A percentile compares a stretch with the other conserved stretches of the same genome.
These are phyloP conservation scores for Mytilinidion resinicola DNA, from an alignment of 495 filamentous ascomycete genomes.

Conservation along the genomic window DNA sequence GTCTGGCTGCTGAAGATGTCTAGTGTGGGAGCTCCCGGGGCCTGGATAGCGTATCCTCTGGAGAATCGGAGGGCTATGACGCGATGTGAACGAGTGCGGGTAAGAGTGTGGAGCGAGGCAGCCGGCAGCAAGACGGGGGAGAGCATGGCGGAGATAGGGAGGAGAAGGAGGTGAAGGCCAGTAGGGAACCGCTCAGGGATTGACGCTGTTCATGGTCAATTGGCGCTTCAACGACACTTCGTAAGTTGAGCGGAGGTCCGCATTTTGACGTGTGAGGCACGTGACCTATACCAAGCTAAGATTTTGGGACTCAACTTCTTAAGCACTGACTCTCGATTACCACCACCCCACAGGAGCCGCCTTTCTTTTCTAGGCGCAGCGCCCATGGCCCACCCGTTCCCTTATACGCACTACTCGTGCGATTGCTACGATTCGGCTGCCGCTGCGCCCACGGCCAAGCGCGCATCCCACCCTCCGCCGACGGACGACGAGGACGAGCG, in stretches of 20 bases:
- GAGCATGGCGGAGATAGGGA: not conserved
- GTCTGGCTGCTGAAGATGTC: constrained; percentile 85
- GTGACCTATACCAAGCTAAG: too few species aligned
- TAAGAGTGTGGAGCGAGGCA: constrained; percentile 20
- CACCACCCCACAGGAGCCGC: not conserved
- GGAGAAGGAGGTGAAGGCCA: not conserved
- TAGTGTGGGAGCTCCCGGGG: constrained; percentile 64
- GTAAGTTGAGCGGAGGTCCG: not conserved
- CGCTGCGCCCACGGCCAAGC: constrained; percentile 35
- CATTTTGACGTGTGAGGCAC: too few species aligned
- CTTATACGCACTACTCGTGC: constrained; percentile 89
- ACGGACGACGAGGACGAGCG: constrained; percentile 66
- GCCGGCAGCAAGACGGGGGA: constrained; percentile 7
- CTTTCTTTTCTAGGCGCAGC: not conserved
- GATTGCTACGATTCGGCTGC: constrained; percentile 66
- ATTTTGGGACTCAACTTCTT: not conserved
- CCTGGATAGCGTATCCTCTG: constrained; percentile 66
- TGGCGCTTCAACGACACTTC: too few species aligned
- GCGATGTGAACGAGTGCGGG: constrained; percentile 18
- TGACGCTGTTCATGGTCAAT: too few species aligned
- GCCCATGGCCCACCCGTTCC: constrained; percentile 67
- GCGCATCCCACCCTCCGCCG: constrained; percentile 29
- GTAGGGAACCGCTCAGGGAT: too few species aligned
- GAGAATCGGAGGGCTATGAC: constrained; percentile 10
- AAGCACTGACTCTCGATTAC: not conserved